phyloP scores from a whole-genome alignment of 169 alveolate species.

The Plasmodium relictum region DNA sequence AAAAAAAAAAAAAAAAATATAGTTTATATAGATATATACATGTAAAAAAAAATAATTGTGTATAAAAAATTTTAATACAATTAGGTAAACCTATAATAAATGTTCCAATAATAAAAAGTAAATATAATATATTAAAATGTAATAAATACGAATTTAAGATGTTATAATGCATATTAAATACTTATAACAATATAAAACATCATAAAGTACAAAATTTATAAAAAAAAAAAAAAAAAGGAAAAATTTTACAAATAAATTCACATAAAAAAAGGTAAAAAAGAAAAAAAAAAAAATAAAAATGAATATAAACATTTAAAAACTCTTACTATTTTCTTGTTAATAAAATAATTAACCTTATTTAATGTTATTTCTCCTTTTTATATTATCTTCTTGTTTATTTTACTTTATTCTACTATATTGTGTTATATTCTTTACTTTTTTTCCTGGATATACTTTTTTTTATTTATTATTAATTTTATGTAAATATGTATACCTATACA shows the following conservation, averaged over 20 bases:
- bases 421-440: not conserved
- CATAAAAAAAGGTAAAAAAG: slow-evolving; percentile 48
- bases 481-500: not conserved
- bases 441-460: not conserved
- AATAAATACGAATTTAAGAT: slow-evolving; percentile 13
- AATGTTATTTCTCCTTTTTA: no score
- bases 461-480: not conserved
- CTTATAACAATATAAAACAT: slow-evolving; percentile 6
- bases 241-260: slow-evolving; percentile 37
- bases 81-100: not conserved
- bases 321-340: no score
- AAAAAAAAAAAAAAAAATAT: slow-evolving; percentile 4
- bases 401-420: no score
- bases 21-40: not conserved
- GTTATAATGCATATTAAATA: slow-evolving; percentile 26
- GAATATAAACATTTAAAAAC: not conserved
- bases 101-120: not conserved
- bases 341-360: no score
- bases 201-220: slow-evolving; percentile 21
- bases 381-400: no score
- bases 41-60: not conserved
- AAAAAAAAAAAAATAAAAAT: not conserved
- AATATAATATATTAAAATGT: not conserved
- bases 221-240: slow-evolving; percentile 23
- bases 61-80: not conserved